phyloP scores from a whole-genome alignment of 176 grass and related monocot genomes.

The Musa itinerans region DNA sequence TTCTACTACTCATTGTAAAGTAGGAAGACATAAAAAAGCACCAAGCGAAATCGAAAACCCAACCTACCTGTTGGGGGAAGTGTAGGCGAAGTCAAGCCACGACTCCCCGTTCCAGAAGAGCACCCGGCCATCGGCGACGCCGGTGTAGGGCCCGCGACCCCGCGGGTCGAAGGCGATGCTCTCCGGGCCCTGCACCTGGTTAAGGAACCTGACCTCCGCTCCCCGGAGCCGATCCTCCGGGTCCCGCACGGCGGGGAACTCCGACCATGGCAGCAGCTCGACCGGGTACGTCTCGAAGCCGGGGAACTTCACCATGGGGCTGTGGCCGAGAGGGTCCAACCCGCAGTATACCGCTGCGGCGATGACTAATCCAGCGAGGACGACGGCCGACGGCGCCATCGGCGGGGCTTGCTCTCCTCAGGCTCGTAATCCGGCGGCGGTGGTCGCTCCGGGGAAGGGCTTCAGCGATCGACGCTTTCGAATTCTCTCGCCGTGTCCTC shows the following conservation, averaged over 20 bases:
- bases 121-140: conserved; percentile 32
- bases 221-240: conserved; percentile 43
- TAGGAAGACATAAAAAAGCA: not conserved
- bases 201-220: conserved; percentile 63
- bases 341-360: conserved; percentile 58
- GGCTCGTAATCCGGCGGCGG: not conserved
- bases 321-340: conserved; percentile 59
- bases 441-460: not conserved
- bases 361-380: conserved; percentile 1
- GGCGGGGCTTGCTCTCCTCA: not conserved
- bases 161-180: conserved; percentile 32
- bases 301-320: conserved; percentile 75
- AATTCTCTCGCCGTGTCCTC: no score
- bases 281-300: conserved; percentile 61
- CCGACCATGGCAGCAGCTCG: conserved; percentile 32
- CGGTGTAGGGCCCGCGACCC: conserved; percentile 31
- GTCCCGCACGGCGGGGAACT: conserved; percentile 49
- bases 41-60: not conserved
- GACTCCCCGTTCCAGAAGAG: conserved; percentile 25
- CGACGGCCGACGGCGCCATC: conserved; percentile 23
- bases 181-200: conserved; percentile 66
- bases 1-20: not conserved
- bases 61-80: conserved; percentile 6
- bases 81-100: conserved; percentile 28
- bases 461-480: no score